Percentiles rank a stretch among this genome's conserved stretches.
Conservation (phyloP, 1,139 yeast species). For the Lodderomyces parapsilosis region DNA sequence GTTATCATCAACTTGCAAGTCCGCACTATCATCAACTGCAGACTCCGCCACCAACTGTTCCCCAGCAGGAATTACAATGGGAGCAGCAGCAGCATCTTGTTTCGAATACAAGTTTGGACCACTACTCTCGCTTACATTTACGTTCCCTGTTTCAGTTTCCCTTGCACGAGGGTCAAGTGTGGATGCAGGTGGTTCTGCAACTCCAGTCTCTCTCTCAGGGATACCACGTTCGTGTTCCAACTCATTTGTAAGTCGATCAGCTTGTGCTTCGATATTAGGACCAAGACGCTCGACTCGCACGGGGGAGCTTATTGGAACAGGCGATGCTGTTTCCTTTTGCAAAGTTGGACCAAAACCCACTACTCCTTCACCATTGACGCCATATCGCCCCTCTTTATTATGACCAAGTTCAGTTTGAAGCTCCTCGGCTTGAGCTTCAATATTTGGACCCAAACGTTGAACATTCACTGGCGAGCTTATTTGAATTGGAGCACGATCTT, state of each 20-base stretch:
- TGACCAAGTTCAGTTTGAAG: neutral
- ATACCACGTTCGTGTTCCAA: neutral
- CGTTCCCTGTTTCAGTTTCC: neutral
- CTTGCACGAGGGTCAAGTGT: neutral
- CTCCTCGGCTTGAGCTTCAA: constrained; percentile 1
- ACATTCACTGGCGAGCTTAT: neutral
- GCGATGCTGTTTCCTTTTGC: no score
- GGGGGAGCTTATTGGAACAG: neutral
- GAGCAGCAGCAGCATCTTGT: constrained; percentile 2
- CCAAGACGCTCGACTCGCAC: constrained; percentile 1
- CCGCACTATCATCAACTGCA: neutral
- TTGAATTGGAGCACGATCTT: neutral
- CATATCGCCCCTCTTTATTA: no score
- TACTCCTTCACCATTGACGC: no score
- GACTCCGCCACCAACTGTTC: neutral
- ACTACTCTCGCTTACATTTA: neutral
- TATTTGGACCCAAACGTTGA: neutral
- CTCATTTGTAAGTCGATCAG: neutral
- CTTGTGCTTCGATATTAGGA: constrained; percentile 1
- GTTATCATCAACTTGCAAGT: constrained; percentile 1
- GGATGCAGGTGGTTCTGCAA: neutral
- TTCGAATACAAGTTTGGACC: neutral
- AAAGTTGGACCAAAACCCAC: no score
- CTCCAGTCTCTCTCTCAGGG: neutral
- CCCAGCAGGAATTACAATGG: neutral